Evolutionary conservation across 2,329 filamentous ascomycete species (phyloP).

Genomic region (Microcyclospora tardicrescens): DNA sequence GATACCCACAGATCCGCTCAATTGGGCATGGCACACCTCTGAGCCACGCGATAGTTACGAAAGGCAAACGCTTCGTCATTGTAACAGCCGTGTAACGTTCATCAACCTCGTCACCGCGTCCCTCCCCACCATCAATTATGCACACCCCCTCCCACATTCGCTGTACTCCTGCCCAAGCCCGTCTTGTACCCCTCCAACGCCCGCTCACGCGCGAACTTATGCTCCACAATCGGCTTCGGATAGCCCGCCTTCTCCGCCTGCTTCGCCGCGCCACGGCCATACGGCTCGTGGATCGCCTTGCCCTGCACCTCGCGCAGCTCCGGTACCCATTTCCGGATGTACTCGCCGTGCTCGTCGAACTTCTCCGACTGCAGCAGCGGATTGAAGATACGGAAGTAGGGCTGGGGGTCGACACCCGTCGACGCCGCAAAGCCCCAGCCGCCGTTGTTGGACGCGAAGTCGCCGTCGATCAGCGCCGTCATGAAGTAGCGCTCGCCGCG

Average conservation of each 20-base stretch:
- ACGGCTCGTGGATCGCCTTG: constrained; percentile 70
- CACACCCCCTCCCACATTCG: constrained; percentile 24
- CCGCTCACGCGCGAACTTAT: constrained; percentile 54
- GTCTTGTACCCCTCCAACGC: constrained; percentile 59
- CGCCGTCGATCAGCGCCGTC: constrained; percentile 65
- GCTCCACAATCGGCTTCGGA: constrained; percentile 60
- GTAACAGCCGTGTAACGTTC: no score
- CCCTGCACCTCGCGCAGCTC: constrained; percentile 54
- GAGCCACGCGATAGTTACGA: no score
- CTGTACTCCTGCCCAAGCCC: constrained; percentile 41
- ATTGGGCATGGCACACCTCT: no score
- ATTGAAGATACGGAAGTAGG: constrained; percentile 86
- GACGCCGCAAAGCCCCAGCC: constrained; percentile 55
- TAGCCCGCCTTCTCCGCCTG: constrained; percentile 57
- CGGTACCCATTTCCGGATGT: constrained; percentile 71
- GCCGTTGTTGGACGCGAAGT: constrained; percentile 67
- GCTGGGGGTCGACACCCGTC: constrained; percentile 70
- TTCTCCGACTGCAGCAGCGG: constrained; percentile 73
- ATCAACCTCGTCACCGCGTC: no score
- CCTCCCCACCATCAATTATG: constrained; percentile 12
- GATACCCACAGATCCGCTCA: no score
- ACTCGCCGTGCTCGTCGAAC: constrained; percentile 66
- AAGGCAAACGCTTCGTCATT: no score
- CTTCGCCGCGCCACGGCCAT: constrained; percentile 47
- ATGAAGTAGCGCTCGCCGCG: constrained; percentile 74